These are phyloP conservation scores for Xerophyta viscosa DNA, from an alignment of 106 monocot species.

Conservation along the genomic window DNA sequence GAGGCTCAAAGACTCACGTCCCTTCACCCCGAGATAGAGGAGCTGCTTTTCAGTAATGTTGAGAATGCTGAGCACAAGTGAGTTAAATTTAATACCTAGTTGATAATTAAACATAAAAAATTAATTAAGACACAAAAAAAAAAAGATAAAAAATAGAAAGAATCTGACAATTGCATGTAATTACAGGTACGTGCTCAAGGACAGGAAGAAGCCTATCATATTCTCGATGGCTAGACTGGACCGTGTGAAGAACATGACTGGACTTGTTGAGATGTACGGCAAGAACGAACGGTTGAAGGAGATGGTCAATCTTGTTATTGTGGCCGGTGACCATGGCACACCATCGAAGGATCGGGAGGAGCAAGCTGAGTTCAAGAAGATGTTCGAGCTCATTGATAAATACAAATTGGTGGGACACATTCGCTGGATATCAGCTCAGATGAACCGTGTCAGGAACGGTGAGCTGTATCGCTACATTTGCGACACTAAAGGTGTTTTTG, in stretches of 20 bases:
- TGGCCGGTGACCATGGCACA: constrained; percentile 53
- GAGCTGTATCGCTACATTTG: constrained; percentile 52
- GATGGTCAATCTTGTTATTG: constrained; percentile 51
- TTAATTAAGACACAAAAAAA: too few relatives aligned
- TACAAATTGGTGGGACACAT: constrained; percentile 55
- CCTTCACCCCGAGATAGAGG: constrained; percentile 39
- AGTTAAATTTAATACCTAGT: too few relatives aligned
- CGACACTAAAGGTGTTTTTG: constrained; percentile 50
- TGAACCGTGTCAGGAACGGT: constrained; percentile 46
- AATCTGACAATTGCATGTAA: too few relatives aligned
- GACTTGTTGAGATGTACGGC: constrained; percentile 49
- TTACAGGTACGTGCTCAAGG: constrained; percentile 37
- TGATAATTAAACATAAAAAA: too few relatives aligned
- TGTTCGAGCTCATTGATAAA: constrained; percentile 41
- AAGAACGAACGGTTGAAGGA: constrained; percentile 34
- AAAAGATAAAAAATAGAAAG: too few relatives aligned
- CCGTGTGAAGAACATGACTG: constrained; percentile 52
- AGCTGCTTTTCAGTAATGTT: constrained; percentile 30
- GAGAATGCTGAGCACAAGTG: constrained; percentile 43
- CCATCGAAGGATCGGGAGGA: constrained; percentile 52
- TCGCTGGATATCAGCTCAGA: constrained; percentile 65
- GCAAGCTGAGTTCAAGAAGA: constrained; percentile 55
- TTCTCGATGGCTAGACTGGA: constrained; percentile 63
- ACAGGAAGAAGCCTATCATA: constrained; percentile 53
- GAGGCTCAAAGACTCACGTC: constrained; percentile 26